A percentile compares a stretch with the other conserved stretches of the same genome.
Conservation (phyloP, 2,329 filamentous ascomycete species). For the Dactylellina parvicollis region DNA sequence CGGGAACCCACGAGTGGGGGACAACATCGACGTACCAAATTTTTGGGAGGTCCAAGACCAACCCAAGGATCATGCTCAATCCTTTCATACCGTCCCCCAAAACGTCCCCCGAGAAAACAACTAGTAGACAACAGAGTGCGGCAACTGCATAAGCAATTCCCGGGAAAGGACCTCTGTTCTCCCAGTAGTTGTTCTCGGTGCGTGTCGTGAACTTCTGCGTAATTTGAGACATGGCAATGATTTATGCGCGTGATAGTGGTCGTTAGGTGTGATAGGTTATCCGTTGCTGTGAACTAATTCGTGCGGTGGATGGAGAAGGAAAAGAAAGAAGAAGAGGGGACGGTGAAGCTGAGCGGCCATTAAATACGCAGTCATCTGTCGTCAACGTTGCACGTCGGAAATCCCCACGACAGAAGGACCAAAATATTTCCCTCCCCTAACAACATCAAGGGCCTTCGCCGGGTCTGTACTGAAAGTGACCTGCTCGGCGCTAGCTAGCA, state of each 20-base stretch:
- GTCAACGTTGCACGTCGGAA: not conserved
- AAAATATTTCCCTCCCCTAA: not conserved
- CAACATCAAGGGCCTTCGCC: too few species aligned
- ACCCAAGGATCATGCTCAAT: slow-evolving; percentile 10
- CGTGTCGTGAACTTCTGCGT: not conserved
- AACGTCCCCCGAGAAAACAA: not conserved
- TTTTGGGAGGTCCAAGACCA: slow-evolving; percentile 10
- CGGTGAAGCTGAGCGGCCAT: not conserved
- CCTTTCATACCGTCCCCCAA: not conserved
- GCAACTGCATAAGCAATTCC: not conserved
- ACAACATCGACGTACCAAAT: slow-evolving; percentile 4
- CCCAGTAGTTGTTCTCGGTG: slow-evolving; percentile 5
- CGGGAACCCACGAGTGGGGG: slow-evolving; percentile 1
- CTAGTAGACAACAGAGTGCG: not conserved
- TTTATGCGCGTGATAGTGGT: too few species aligned
- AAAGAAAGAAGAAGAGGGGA: slow-evolving; percentile 11
- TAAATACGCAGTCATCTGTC: slow-evolving; percentile 10
- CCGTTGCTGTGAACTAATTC: slow-evolving; percentile 30
- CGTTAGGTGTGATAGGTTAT: slow-evolving; percentile 1
- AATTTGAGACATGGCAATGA: too few species aligned
- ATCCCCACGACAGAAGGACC: not conserved
- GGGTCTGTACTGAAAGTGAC: too few species aligned
- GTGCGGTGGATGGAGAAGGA: slow-evolving; percentile 24
- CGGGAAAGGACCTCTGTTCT: slow-evolving; percentile 1
- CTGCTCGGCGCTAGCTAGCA: too few species aligned